Percentiles rank a stretch among this genome's conserved stretches.
Evolutionary conservation across 164 flowering plant species (phyloP).

Genomic region (Vitis riparia): DNA sequence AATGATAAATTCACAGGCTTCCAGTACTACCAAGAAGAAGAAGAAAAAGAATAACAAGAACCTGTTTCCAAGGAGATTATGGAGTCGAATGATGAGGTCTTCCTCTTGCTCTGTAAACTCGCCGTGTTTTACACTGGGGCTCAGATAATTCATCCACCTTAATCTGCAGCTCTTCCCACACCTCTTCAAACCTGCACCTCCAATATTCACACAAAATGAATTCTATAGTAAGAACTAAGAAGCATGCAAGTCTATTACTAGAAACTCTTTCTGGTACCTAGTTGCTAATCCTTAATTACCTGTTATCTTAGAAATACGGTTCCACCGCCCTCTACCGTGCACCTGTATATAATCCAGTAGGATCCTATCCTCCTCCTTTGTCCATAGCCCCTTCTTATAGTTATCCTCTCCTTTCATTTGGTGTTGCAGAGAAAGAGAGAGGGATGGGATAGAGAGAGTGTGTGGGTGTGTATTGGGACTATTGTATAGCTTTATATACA

Average conservation of each 20-base stretch:
- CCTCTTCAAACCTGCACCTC: slow-evolving; percentile 18
- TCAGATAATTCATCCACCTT: slow-evolving; percentile 31
- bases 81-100: slow-evolving; percentile 31
- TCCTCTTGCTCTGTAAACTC: slow-evolving; percentile 29
- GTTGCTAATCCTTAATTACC: slow-evolving; percentile 5
- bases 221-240: background rate
- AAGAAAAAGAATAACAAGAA: slow-evolving; percentile 1
- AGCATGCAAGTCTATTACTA: background rate
- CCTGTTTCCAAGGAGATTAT: slow-evolving; percentile 34
- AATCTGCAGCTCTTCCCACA: slow-evolving; percentile 27
- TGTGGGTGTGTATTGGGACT: too few relatives aligned
- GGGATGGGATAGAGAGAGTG: too few relatives aligned
- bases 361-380: slow-evolving; percentile 25
- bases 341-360: slow-evolving; percentile 18
- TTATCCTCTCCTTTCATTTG: slow-evolving; percentile 3
- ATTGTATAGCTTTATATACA: too few relatives aligned
- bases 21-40: background rate
- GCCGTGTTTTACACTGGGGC: slow-evolving; percentile 25
- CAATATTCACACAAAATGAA: background rate
- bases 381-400: slow-evolving; percentile 28
- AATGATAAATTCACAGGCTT: background rate
- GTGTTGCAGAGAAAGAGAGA: too few relatives aligned
- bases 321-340: slow-evolving; percentile 30
- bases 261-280: too few relatives aligned
- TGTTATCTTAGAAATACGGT: slow-evolving; percentile 24